Conservation (phyloP, 306 rosid genomes). For the Quercus mongolica region DNA sequence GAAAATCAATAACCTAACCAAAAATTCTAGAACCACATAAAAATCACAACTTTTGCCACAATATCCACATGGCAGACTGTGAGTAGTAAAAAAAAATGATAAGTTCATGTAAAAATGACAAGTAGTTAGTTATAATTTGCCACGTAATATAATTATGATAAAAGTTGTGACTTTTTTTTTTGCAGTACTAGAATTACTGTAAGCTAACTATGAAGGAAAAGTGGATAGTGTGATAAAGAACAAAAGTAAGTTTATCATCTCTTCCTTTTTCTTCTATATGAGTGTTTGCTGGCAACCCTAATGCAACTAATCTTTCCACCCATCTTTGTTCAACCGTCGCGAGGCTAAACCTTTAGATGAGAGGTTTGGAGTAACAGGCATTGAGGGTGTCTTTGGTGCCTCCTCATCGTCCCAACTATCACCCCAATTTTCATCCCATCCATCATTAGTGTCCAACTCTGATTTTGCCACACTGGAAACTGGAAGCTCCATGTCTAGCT, state of each 20-base stretch:
- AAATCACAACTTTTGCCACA: too few relatives aligned
- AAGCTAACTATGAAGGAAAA: neutral
- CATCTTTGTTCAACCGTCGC: slow-evolving; percentile 43
- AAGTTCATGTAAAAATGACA: too few relatives aligned
- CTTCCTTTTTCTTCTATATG: neutral
- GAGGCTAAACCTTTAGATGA: slow-evolving; percentile 43
- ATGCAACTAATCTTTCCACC: slow-evolving; percentile 39
- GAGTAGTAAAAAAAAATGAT: too few relatives aligned
- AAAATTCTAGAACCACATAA: too few relatives aligned
- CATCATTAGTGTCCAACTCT: slow-evolving; percentile 23
- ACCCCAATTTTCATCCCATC: slow-evolving; percentile 54
- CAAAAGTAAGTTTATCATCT: neutral
- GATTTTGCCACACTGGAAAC: slow-evolving; percentile 26
- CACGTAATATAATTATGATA: too few relatives aligned
- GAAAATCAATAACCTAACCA: neutral
- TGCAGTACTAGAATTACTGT: too few relatives aligned
- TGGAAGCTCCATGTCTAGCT: slow-evolving; percentile 38
- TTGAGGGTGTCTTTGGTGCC: slow-evolving; percentile 39
- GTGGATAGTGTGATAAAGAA: neutral
- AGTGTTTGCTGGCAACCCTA: neutral
- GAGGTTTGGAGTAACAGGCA: slow-evolving; percentile 38
- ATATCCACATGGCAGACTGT: too few relatives aligned
- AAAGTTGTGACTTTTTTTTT: too few relatives aligned
- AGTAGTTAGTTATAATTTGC: accelerated
- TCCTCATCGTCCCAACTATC: slow-evolving; percentile 49